Percentiles rank a stretch among this genome's conserved stretches.
These are phyloP conservation scores for Vitis labrusca DNA, from an alignment of 164 flowering plant genomes.

Conservation along the genomic window DNA sequence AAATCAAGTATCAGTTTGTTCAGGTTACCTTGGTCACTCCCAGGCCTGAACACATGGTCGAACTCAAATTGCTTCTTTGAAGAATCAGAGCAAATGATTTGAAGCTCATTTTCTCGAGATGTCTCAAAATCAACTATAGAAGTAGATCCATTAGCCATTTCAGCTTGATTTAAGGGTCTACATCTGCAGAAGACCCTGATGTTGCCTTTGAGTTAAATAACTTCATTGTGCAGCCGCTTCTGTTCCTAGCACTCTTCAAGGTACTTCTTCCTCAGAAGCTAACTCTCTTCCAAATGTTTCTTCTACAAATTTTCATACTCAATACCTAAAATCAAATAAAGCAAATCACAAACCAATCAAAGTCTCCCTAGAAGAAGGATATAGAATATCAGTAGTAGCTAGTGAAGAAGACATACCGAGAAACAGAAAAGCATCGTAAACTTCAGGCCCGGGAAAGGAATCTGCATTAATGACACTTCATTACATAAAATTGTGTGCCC, in stretches of 20 bases:
- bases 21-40: constrained; percentile 70
- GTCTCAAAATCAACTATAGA: constrained; percentile 66
- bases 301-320: constrained; percentile 49
- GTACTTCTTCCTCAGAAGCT: background rate
- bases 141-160: constrained; percentile 46
- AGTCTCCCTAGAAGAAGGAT: background rate
- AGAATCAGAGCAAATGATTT: constrained; percentile 57
- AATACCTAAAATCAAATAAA: constrained; percentile 36
- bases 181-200: constrained; percentile 94
- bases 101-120: constrained; percentile 63
- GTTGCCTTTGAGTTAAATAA: constrained; percentile 85
- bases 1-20: no score
- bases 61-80: constrained; percentile 77
- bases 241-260: constrained; percentile 57
- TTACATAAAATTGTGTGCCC: background rate
- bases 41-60: constrained; percentile 75
- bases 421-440: constrained; percentile 33
- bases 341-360: background rate
- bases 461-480: constrained; percentile 35
- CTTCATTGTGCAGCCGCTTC: constrained; percentile 82
- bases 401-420: constrained; percentile 43
- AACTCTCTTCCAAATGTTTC: constrained; percentile 26
- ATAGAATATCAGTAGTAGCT: background rate
- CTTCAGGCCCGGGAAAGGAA: constrained; percentile 45
- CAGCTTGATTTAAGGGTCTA: constrained; percentile 67